Evolutionary conservation across 116 monocot species (phyloP), one percentile per base, ranked within the genome.

Genomic region (Trichopus zeylanicus): DNA sequence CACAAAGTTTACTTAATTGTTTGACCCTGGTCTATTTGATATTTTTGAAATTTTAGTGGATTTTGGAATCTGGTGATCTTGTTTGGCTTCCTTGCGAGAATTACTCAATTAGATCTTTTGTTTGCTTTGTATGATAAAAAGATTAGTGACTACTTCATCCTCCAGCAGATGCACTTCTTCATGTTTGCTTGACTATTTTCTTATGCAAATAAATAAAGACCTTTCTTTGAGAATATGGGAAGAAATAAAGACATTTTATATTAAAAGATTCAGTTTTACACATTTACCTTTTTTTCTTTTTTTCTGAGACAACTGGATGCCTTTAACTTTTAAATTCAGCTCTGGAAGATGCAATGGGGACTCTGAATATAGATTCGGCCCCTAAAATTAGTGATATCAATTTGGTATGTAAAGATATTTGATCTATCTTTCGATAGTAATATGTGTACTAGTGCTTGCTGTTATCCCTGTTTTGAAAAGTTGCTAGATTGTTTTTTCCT

Each of bases 271-370:
- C n/a, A n/a, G n/a, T n/a, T n/a, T n/a, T n/a, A n/a, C n/a, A n/a
- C n/a, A n/a, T n/a, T n/a, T n/a, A n/a, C n/a, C n/a, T n/a, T n/a
- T n/a, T n/a, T n/a, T n/a, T n/a, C n/a, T n/a, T n/a, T n/a, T n/a
- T n/a, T n/a, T 10, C 4, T 31, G 4, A 33, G 53, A 19, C 38
- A 29, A 8, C 20, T 56, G 16, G 4, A 47, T 56, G 1, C 25
- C 61, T 71, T 72, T n/a, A 51, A 57, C 49, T 56, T 72, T 49
- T 29, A 34, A 25, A 51, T 37, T 22, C 70, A 92, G 91, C 61
- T 37, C 21, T 76, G 8, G 84, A 76, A 56, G 71, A 74, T 18
- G 69, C 69, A 20, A 62, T 70, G 64, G 79, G 73, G 31, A 78
- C 55, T 37, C 60, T 72, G 62, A 91, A 87, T 60, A 57, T 73